These are phyloP conservation scores for Noccaea bulbosa DNA, from an alignment of 345 rosid species.

Conservation along the genomic window DNA sequence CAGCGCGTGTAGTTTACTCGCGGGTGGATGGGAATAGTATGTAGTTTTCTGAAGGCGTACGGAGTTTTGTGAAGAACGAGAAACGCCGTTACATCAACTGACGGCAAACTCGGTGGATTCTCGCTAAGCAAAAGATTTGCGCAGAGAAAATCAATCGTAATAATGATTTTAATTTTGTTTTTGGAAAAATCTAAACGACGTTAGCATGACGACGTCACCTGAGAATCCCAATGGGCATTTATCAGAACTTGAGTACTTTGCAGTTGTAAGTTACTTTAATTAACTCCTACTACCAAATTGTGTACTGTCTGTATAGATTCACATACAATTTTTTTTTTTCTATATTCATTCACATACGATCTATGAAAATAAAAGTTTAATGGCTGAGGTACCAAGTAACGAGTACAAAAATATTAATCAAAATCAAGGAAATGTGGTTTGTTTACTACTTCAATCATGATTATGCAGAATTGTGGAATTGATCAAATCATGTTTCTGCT, in stretches of 20 bases:
- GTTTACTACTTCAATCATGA: not conserved
- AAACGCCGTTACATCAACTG: conserved; percentile 49
- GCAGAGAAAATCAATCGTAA: conserved; percentile 41
- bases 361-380: too few relatives aligned
- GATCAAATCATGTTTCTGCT: not conserved
- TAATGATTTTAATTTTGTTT: not conserved
- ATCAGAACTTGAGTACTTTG: conserved; percentile 39
- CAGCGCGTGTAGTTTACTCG: conserved; percentile 14
- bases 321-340: not conserved
- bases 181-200: conserved; percentile 26
- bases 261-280: conserved; percentile 26
- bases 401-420: too few relatives aligned
- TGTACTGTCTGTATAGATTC: conserved; percentile 11
- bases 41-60: conserved; percentile 23
- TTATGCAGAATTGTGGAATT: not conserved
- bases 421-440: not conserved
- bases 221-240: conserved; percentile 37
- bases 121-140: conserved; percentile 46
- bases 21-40: conserved; percentile 14
- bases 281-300: conserved; percentile 24
- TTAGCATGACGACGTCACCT: conserved; percentile 47
- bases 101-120: conserved; percentile 41
- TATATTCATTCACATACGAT: too few relatives aligned
- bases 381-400: too few relatives aligned
- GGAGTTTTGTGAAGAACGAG: conserved; percentile 44